Percentiles rank a stretch among this genome's conserved stretches.
Evolutionary conservation across 139 green algal species (phyloP).

Genomic region (Yamagishiella unicocca): DNA sequence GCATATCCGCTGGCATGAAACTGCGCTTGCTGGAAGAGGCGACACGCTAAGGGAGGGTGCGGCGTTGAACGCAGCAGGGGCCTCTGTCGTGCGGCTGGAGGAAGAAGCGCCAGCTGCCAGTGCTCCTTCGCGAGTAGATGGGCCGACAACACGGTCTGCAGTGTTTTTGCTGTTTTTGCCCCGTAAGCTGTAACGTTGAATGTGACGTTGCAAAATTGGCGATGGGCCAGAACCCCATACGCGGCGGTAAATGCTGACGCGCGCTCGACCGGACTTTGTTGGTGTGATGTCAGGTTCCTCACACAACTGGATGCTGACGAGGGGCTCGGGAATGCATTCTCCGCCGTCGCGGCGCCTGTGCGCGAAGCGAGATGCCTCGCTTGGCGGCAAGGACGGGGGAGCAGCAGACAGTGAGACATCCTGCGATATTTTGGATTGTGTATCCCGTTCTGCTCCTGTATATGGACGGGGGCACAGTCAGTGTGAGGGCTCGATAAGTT

Average conservation of each 20-base stretch:
- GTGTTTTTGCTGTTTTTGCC: background rate
- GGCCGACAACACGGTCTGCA: background rate
- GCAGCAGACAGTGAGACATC: background rate
- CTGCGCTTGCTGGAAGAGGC: background rate
- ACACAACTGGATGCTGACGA: background rate
- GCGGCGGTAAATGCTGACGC: background rate
- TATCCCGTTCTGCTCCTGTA: too few species aligned
- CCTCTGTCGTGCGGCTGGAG: background rate
- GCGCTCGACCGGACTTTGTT: background rate
- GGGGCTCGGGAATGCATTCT: background rate
- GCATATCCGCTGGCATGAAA: background rate
- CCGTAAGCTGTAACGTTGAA: constrained; percentile 2
- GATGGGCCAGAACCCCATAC: constrained; percentile 1
- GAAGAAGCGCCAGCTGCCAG: background rate
- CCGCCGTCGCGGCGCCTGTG: background rate
- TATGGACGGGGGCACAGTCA: background rate
- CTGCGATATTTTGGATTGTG: background rate
- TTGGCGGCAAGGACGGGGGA: background rate
- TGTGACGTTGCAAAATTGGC: background rate
- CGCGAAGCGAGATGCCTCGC: background rate
- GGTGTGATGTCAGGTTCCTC: background rate
- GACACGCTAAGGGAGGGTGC: background rate
- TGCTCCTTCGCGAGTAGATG: background rate
- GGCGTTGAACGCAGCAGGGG: background rate
- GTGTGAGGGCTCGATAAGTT: background rate